Conservation (phyloP, 306 rosid species). For the Prunus fruticosa region DNA sequence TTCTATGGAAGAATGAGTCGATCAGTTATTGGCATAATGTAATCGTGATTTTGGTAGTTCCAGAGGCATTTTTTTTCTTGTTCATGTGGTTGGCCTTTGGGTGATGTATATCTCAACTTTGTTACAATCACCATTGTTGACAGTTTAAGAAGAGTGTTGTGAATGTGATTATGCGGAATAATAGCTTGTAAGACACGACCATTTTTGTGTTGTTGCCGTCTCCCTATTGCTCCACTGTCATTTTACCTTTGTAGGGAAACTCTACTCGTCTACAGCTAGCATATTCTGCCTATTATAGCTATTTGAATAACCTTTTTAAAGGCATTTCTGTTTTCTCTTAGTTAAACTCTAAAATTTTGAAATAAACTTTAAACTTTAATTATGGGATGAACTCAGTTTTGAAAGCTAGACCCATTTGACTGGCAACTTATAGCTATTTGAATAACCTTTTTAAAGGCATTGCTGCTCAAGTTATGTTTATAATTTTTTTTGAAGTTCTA, state of each 20-base stretch:
- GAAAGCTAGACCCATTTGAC: neutral
- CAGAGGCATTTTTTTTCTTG: slow-evolving; percentile 51
- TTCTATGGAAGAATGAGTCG: slow-evolving; percentile 47
- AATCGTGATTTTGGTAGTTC: slow-evolving; percentile 75
- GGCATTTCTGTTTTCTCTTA: too few relatives aligned
- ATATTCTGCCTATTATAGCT: too few relatives aligned
- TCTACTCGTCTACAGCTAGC: too few relatives aligned
- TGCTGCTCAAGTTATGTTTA: too few relatives aligned
- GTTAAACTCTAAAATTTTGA: neutral
- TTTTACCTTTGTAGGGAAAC: neutral
- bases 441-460: too few relatives aligned
- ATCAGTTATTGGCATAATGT: slow-evolving; percentile 49
- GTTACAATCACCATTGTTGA: slow-evolving; percentile 49
- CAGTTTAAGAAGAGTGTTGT: slow-evolving; percentile 57
- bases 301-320: too few relatives aligned
- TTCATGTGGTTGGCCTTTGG: slow-evolving; percentile 27
- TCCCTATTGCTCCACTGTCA: neutral
- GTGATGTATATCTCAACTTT: slow-evolving; percentile 53
- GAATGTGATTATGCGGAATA: slow-evolving; percentile 46
- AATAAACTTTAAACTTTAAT: neutral
- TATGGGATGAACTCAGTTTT: neutral
- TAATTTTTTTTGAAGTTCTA: too few relatives aligned
- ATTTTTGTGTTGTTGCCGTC: neutral
- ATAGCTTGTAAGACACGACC: slow-evolving; percentile 27
- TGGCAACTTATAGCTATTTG: neutral